Base-by-base conservation (phyloP, 805 yeast species). In the Lipomyces japonicus region DNA sequence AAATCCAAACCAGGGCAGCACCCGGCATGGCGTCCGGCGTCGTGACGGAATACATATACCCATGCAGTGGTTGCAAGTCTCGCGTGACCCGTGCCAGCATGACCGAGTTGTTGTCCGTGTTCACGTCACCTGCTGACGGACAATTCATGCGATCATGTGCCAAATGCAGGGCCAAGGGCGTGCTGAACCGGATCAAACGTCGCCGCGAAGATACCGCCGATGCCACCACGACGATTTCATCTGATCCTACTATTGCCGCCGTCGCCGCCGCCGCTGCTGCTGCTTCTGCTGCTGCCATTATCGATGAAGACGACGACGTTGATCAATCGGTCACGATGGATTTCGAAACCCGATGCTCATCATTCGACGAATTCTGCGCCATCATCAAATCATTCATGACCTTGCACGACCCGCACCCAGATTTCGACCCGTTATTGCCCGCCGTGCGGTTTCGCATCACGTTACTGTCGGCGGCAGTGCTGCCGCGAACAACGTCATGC, bases 51-150 rank as follows among this genome's bases (percentile, higher is more conserved):
- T 53, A 53, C 43, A 49, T 53, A 10, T 53, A 53, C 39, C 57
- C 57, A 4, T 53, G 57, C 38, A 44, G 47, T 23, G 57, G 57
- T 30, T 53, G 57, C 51, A 53, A 53, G 42, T 49, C 57, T n/a
- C 54, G 57, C 21, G 48, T 53, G 14, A 36, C 51, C 37, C 48
- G 51, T 36, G 23, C 21, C 34, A 38, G 46, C 34, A 46, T 53
- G 44, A 51, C 54, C 23, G 57, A 53, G 32, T 44, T 53, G 34
- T 46, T 53, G 21, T 50, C 49, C 19, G 51, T 45, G 22, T 53
- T 53, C 51, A 53, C 57, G 14, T 53, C 57, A 10, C 44, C 31
- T 25, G 19, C 57, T 10, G 57, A 53, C 31, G 57, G 57, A 31
- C 57, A 53, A 44, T 53, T 53, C 37, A 53, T 53, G 57, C 53